phyloP scores from a whole-genome alignment of 495 filamentous ascomycete genomes.

The Penicillium flavigenum region DNA sequence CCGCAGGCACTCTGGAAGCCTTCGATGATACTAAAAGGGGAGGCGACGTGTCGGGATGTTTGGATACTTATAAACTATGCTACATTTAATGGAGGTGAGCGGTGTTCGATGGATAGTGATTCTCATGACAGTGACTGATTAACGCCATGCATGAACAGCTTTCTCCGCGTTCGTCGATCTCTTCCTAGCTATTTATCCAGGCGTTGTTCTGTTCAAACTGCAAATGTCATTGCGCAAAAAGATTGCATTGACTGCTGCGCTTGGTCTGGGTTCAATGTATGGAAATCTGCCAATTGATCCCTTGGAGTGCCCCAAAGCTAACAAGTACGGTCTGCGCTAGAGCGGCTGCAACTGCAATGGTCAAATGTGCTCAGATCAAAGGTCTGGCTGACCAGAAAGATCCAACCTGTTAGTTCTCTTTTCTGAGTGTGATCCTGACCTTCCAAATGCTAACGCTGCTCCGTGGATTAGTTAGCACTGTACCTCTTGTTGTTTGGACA shows the following conservation, averaged over 20 bases:
- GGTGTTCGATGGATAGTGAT: background rate
- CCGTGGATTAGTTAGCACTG: background rate
- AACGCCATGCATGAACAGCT: slow-evolving; percentile 7
- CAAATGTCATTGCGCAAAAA: slow-evolving; percentile 40
- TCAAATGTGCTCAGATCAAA: slow-evolving; percentile 26
- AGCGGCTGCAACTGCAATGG: slow-evolving; percentile 22
- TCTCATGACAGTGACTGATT: background rate
- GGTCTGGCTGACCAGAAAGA: slow-evolving; percentile 22
- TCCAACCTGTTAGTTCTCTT: slow-evolving; percentile 20
- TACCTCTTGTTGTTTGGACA: slow-evolving; percentile 8
- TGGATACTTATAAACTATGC: slow-evolving; percentile 29
- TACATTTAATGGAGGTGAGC: slow-evolving; percentile 26
- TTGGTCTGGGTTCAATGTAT: slow-evolving; percentile 22
- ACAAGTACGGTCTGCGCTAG: slow-evolving; percentile 6
- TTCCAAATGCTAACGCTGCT: background rate
- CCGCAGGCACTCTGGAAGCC: slow-evolving; percentile 30
- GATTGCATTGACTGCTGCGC: slow-evolving; percentile 31
- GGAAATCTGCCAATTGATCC: background rate
- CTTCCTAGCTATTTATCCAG: slow-evolving; percentile 35
- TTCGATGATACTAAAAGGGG: slow-evolving; percentile 19
- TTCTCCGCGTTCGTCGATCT: slow-evolving; percentile 31
- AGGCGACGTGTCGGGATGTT: slow-evolving; percentile 15
- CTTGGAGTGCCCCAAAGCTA: background rate
- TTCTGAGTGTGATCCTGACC: background rate
- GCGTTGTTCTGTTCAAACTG: slow-evolving; percentile 32